Evolutionary conservation across 139 green algal genomes (phyloP).

Genomic region (Tetraselmis striata): DNA sequence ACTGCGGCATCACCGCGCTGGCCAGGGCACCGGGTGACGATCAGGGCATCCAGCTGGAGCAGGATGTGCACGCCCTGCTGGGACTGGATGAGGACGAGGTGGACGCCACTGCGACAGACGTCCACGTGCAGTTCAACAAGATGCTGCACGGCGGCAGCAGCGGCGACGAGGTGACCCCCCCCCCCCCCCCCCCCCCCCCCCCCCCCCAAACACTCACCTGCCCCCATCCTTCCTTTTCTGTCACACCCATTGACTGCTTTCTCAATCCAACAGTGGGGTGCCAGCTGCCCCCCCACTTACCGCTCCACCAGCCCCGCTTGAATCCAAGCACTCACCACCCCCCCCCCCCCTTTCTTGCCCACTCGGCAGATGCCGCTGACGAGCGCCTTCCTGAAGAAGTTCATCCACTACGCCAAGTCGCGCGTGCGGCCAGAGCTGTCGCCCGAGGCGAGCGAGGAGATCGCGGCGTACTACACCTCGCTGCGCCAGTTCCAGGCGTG

Average conservation of each 20-base stretch:
- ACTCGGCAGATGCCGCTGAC: slow-evolving; percentile 29
- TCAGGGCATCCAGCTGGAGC: background rate
- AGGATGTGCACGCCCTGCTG: background rate
- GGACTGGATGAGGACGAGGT: background rate
- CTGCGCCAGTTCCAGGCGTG: slow-evolving; percentile 38
- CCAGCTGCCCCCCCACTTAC: no score
- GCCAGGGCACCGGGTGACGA: background rate
- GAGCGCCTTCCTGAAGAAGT: slow-evolving; percentile 52
- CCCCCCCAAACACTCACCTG: no score
- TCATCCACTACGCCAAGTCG: slow-evolving; percentile 42
- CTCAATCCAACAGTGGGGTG: no score
- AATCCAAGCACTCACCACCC: no score
- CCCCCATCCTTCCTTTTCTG: no score
- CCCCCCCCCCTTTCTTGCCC: no score
- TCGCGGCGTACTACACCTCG: slow-evolving; percentile 77
- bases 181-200: no score
- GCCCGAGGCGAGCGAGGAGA: slow-evolving; percentile 59
- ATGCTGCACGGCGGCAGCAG: background rate
- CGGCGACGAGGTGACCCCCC: no score
- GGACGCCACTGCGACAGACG: background rate
- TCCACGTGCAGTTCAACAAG: background rate
- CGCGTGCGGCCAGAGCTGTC: slow-evolving; percentile 30
- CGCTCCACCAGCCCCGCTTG: no score
- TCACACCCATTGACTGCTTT: no score
- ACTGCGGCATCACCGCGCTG: no score